A percentile compares a stretch with the other conserved stretches of the same genome.
Evolutionary conservation across 2,329 filamentous ascomycete species (phyloP).

Genomic region (Ramularia endophylla): DNA sequence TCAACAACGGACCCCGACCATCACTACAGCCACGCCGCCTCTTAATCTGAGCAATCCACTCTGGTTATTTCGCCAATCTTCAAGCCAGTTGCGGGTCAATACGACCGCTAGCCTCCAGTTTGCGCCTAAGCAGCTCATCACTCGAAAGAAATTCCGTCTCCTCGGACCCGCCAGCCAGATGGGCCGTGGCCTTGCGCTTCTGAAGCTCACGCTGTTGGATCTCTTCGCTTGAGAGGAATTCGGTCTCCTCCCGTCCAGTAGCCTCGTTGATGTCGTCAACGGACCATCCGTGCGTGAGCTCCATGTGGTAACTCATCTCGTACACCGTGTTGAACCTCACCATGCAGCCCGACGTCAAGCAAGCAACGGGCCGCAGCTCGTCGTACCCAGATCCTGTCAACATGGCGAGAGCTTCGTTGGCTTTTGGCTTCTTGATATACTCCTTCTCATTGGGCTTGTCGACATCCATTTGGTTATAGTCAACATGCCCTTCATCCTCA

Average conservation of each 20-base stretch:
- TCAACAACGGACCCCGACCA: no score
- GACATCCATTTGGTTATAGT: neutral
- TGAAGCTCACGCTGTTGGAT: neutral
- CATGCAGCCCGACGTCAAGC: conserved; percentile 44
- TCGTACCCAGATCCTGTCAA: conserved; percentile 55
- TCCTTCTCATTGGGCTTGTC: neutral
- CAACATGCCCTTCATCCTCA: neutral
- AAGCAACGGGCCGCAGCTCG: conserved; percentile 45
- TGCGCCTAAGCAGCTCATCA: neutral
- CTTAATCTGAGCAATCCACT: no score
- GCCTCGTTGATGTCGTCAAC: conserved; percentile 37
- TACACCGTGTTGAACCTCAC: conserved; percentile 52
- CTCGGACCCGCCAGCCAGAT: conserved; percentile 25
- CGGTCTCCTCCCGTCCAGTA: conserved; percentile 9
- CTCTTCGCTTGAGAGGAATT: neutral
- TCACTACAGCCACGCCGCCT: no score
- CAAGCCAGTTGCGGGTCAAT: no score
- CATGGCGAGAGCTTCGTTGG: conserved; percentile 22
- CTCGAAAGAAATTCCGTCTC: neutral
- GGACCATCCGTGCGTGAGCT: conserved; percentile 37
- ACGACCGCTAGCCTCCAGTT: neutral
- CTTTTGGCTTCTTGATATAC: neutral
- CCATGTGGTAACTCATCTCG: conserved; percentile 53
- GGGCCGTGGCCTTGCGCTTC: neutral
- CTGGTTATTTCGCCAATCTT: no score